These are phyloP conservation scores for Ceraceosorus bombacis DNA, from an alignment of 1,284 basidiomycete species.

Conservation along the genomic window DNA sequence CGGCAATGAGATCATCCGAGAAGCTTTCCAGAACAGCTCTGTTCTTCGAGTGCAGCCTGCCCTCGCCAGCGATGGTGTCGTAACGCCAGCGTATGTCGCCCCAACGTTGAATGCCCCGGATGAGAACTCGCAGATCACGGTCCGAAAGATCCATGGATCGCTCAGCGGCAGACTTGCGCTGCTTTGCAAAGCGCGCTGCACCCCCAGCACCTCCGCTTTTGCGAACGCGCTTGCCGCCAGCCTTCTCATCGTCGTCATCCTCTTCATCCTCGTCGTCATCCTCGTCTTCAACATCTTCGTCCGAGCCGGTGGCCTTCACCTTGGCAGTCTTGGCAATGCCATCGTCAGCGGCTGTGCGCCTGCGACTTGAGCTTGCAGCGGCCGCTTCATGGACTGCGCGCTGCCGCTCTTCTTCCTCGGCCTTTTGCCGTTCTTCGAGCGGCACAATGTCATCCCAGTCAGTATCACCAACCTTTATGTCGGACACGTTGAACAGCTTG, in stretches of 20 bases:
- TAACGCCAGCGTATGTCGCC: slow-evolving; percentile 92
- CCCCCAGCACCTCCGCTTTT: slow-evolving; percentile 15
- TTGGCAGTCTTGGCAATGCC: slow-evolving; percentile 7
- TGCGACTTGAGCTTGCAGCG: slow-evolving; percentile 54
- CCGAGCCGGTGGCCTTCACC: slow-evolving; percentile 8
- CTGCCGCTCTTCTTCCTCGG: slow-evolving; percentile 55
- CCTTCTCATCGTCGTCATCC: slow-evolving; percentile 48
- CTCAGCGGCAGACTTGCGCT: slow-evolving; percentile 67
- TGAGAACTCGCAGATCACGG: slow-evolving; percentile 88
- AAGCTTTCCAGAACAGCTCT: slow-evolving; percentile 82
- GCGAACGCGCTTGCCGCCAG: slow-evolving; percentile 11
- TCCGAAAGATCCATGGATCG: slow-evolving; percentile 94
- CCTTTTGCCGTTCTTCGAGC: slow-evolving; percentile 75
- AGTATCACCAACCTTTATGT: slow-evolving; percentile 82
- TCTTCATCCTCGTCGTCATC: slow-evolving; percentile 35
- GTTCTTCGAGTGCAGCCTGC: slow-evolving; percentile 93
- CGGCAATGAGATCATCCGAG: slow-evolving; percentile 82
- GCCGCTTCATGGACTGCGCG: slow-evolving; percentile 59
- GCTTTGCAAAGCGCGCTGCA: slow-evolving; percentile 15
- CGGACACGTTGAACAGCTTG: slow-evolving; percentile 88
- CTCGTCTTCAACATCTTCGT: slow-evolving; percentile 67
- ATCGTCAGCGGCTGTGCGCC: slow-evolving; percentile 74
- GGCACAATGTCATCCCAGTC: slow-evolving; percentile 98
- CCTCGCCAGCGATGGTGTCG: slow-evolving; percentile 82
- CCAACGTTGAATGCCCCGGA: slow-evolving; percentile 92